These are phyloP conservation scores for Vaucheria bursata DNA, from an alignment of 352 stramenopile genomes.

Conservation along the genomic window DNA sequence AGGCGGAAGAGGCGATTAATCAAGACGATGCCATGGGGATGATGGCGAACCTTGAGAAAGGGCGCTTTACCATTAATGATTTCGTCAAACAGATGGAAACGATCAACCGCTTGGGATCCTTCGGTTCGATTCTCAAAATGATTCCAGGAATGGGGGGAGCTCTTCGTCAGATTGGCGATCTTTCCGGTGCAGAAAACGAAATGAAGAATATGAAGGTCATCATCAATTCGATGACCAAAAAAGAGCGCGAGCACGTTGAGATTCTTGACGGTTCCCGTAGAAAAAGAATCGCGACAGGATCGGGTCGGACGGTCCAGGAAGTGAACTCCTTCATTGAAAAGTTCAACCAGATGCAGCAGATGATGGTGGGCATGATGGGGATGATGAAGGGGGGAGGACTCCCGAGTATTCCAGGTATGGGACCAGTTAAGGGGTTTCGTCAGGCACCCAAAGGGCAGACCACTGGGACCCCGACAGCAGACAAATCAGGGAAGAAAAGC, in stretches of 20 bases:
- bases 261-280: not conserved
- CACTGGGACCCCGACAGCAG: too few relatives aligned
- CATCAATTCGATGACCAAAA: not conserved
- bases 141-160: not conserved
- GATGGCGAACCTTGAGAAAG: slow-evolving; percentile 48
- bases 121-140: not conserved
- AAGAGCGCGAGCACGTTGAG: not conserved
- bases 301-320: not conserved
- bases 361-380: too few relatives aligned
- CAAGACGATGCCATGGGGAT: slow-evolving; percentile 57
- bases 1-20: slow-evolving; percentile 58
- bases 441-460: too few relatives aligned
- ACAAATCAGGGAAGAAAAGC: too few relatives aligned
- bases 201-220: not conserved
- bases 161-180: not conserved
- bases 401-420: too few relatives aligned
- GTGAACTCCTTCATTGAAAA: not conserved
- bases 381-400: too few relatives aligned
- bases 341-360: not conserved
- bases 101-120: not conserved
- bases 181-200: not conserved
- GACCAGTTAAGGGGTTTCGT: too few relatives aligned
- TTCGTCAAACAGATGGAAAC: not conserved
- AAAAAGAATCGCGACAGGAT: not conserved
- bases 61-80: not conserved